phyloP scores from a whole-genome alignment of 768 basidiomycete genomes.

The Russula griseocarnosa region DNA sequence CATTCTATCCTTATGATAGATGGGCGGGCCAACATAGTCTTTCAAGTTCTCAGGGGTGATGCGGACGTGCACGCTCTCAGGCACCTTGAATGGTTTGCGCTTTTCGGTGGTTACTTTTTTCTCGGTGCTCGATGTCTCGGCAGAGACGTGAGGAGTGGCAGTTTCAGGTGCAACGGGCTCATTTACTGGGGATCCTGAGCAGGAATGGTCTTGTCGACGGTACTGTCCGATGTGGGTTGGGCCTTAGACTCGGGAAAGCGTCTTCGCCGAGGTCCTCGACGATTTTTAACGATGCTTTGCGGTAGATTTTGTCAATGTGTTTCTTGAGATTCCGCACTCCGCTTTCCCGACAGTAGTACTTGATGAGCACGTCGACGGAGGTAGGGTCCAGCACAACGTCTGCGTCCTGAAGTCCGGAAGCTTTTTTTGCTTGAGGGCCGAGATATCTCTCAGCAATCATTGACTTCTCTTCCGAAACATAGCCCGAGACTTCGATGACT shows the following conservation, averaged over 20 bases:
- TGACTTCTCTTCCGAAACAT: conserved; percentile 90
- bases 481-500: conserved; percentile 90
- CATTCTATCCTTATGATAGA: conserved; percentile 93
- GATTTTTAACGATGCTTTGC: conserved; percentile 91
- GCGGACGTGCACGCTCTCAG: conserved; percentile 67
- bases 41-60: conserved; percentile 87
- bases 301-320: conserved; percentile 98
- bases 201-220: conserved; percentile 42
- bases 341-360: conserved; percentile 96
- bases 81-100: conserved; percentile 77
- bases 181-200: conserved; percentile 47
- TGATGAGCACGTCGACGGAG: conserved; percentile 84
- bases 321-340: conserved; percentile 97
- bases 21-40: conserved; percentile 93
- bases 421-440: conserved; percentile 89
- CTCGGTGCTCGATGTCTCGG: conserved; percentile 21
- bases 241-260: conserved; percentile 61
- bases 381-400: conserved; percentile 74
- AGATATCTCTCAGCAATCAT: conserved; percentile 86
- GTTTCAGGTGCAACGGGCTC: conserved; percentile 36
- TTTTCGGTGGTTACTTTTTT: conserved; percentile 70
- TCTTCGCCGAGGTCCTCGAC: conserved; percentile 89
- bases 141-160: conserved; percentile 29
- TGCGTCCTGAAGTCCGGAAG: conserved; percentile 78
- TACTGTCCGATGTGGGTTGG: conserved; percentile 28